Base-by-base conservation (phyloP, 164 flowering plant species). In the Vitis riparia region DNA sequence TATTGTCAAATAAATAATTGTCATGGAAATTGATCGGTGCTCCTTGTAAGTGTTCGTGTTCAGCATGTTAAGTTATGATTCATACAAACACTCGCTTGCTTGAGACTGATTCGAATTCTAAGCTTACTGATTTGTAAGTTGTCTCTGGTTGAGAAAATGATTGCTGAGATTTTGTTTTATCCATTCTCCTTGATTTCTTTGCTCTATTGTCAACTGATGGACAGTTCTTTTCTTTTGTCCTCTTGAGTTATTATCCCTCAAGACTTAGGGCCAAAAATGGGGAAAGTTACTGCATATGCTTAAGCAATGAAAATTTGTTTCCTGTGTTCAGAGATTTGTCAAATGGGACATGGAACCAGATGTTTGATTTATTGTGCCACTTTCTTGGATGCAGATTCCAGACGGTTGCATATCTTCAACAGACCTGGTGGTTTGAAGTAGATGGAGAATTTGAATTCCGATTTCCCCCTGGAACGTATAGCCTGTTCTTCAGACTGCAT, bases 381-480 rank as follows among this genome's bases (percentile, higher is more conserved):
- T 51, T 16, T 11, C 51, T 37, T 8, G 37, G 47, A 11, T 56
- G 59, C 44, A 90, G 97, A 68, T 93, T 88, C 76, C 86, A 78
- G 29, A 76, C 87, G 8, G 85, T 91, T 14, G 98, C 97, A 29
- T 93, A 90, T 76, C 91, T 91, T 55, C 92, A 91, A 66, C 97
- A 93, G 69, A 87, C 81, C 8, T 92, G 97, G 97, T 90, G 97
- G 97, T 78, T 92, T 49, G 90, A 92, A 74, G 86, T 89, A 14
- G 86, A 77, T 5, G 98, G 98, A 44, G 91, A 91, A 65, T 23
- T 93, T 0, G 90, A 93, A 73, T 88, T 91, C 77, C 78, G 75
- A 60, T 85, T 91, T 62, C 98, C 98, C 7, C 63, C 63, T 9
- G 98, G 94, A 13, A 86, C 82, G n/a, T 93, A 91, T 71, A 87